Conservation (phyloP, 768 basidiomycete species). For the Leccinum sublutescens region DNA sequence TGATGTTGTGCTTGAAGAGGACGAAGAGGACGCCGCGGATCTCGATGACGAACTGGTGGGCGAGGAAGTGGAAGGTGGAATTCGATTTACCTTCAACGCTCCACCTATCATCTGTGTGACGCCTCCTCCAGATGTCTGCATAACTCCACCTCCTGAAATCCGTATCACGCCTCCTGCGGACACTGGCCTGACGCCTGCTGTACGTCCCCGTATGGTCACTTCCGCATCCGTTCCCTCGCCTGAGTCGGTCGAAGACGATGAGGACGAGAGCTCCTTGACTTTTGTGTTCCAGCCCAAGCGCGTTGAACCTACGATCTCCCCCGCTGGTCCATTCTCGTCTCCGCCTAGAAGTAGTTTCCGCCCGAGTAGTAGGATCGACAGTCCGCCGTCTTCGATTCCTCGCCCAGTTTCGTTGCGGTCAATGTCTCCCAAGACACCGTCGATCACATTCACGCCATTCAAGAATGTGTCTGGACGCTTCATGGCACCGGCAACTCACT, state of each 20-base stretch:
- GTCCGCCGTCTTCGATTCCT: slow-evolving; percentile 53
- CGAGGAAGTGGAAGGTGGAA: slow-evolving; percentile 60
- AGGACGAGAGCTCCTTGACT: slow-evolving; percentile 20
- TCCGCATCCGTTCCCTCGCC: not conserved
- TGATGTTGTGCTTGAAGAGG: slow-evolving; percentile 44
- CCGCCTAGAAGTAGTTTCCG: slow-evolving; percentile 5
- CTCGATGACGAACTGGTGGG: slow-evolving; percentile 53
- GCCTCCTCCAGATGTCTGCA: slow-evolving; percentile 24
- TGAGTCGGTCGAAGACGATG: slow-evolving; percentile 20
- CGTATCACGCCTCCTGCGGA: slow-evolving; percentile 22
- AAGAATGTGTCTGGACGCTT: slow-evolving; percentile 31
- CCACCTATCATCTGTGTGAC: slow-evolving; percentile 39
- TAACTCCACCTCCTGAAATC: slow-evolving; percentile 30
- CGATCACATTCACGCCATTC: slow-evolving; percentile 35
- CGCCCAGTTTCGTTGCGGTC: slow-evolving; percentile 39
- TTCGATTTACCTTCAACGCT: slow-evolving; percentile 70
- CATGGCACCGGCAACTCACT: slow-evolving; percentile 19
- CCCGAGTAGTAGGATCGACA: slow-evolving; percentile 14
- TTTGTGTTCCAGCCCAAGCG: slow-evolving; percentile 19
- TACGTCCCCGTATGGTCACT: slow-evolving; percentile 8
- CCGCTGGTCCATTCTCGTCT: slow-evolving; percentile 12
- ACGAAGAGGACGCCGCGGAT: slow-evolving; percentile 30
- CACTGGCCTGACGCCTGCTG: slow-evolving; percentile 17
- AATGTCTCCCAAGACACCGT: slow-evolving; percentile 30
- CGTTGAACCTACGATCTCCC: slow-evolving; percentile 6